Base-by-base conservation (phyloP, 2,329 filamentous ascomycete species). In the Fusarium sp. region DNA sequence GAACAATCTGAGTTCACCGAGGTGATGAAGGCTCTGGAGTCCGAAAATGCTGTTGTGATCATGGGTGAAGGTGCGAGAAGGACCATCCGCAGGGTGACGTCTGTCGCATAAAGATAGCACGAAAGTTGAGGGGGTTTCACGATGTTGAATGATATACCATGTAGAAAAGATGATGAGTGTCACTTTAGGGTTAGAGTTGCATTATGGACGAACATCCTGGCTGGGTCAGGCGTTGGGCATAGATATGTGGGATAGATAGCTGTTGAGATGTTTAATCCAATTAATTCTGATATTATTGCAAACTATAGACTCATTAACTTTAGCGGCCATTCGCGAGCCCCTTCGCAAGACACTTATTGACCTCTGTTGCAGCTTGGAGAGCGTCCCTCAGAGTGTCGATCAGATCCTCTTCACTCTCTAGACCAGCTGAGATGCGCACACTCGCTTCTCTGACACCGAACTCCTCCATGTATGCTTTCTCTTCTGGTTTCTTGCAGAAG, bases 1-100 rank as follows among this genome's bases (percentile, higher is more conserved):
- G 95, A 98, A 75, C 86, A 88, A 41, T 82, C 85, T 12, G 95
- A 98, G 79, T 96, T 99, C 78, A 87, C 88, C 14, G 94, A 98
- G 79, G 92, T 90, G 14, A 87, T 98, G 79, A 86, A 92, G 69
- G 84, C 86, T 13, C 82, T 98, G 63, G 95, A 99, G 84, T 88
- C 91, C 69, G 96, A 98, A 82, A 96, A 94, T 1, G 83, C 88
- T 32, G 86, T 98, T 61, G 92, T 92, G 81, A 85, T 98, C 20
- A 85, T 87, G 34, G 96, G 96, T 1, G 95, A 98, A 74, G 96
- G 96, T 6, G 87, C 91, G 20, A 90, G 95, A 81, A 93, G 91
- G 82, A 93, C 83, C 70, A 90, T 99, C 53, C 89, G 95, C 76
- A 89, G 94, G 74, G 88, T 97, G 46, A 92, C 86, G 46, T 60